These are phyloP conservation scores for Keithomyces neogunnii DNA, from an alignment of 2,329 filamentous ascomycete genomes.

Conservation along the genomic window DNA sequence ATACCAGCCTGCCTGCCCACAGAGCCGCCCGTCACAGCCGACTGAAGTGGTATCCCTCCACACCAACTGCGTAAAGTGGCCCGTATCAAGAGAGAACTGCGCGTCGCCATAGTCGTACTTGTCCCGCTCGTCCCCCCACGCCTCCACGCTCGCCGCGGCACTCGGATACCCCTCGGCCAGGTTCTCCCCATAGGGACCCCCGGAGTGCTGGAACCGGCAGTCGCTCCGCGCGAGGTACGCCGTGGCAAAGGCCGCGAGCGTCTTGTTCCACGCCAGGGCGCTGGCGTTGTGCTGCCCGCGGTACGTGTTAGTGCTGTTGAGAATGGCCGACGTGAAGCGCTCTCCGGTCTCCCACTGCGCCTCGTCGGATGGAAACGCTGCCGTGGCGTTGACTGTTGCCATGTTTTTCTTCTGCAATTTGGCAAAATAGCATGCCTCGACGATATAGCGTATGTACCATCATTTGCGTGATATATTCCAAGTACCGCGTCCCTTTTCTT, in stretches of 20 bases:
- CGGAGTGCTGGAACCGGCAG: conserved; percentile 47
- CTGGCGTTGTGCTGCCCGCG: conserved; percentile 53
- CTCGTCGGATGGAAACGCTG: conserved; percentile 2
- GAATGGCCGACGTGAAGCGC: conserved; percentile 43
- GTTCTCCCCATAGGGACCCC: conserved; percentile 65
- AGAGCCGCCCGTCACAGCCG: conserved; percentile 42
- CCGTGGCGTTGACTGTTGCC: conserved; percentile 1
- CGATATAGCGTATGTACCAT: too few species aligned
- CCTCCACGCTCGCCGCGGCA: conserved; percentile 48
- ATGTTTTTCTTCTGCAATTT: too few species aligned
- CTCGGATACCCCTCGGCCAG: conserved; percentile 59
- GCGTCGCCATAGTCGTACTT: conserved; percentile 50
- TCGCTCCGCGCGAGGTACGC: conserved; percentile 34
- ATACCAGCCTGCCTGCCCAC: conserved; percentile 48
- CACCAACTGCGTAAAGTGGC: conserved; percentile 67
- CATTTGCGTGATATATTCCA: too few species aligned
- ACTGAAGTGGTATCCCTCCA: conserved; percentile 56
- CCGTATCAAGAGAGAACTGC: conserved; percentile 51
- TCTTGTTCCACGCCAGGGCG: conserved; percentile 55
- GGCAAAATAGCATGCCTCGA: too few species aligned
- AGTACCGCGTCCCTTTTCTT: too few species aligned
- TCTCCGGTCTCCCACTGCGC: conserved; percentile 2
- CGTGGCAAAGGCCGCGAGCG: conserved; percentile 46
- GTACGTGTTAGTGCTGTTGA: conserved; percentile 60
- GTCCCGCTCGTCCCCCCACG: conserved; percentile 49